These are phyloP conservation scores for Picocystis sp. DNA, from an alignment of 163 green algal genomes.

Conservation along the genomic window DNA sequence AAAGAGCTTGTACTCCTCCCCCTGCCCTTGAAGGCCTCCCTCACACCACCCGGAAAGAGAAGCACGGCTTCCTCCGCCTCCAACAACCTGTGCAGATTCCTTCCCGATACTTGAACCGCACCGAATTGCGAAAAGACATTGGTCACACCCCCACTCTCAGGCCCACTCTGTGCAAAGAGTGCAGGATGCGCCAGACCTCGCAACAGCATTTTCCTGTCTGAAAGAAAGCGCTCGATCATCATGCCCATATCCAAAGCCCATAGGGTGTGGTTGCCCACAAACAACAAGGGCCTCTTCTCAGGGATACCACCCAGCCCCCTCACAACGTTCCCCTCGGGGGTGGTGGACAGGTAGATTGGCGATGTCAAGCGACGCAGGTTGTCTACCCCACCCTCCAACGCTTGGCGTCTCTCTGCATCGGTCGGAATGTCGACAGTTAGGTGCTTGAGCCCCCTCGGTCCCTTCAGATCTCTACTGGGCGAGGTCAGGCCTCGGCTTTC, in stretches of 20 bases:
- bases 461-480: background rate
- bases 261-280: conserved; percentile 79
- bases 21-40: conserved; percentile 61
- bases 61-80: conserved; percentile 27
- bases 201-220: conserved; percentile 39
- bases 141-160: conserved; percentile 15
- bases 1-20: conserved; percentile 78
- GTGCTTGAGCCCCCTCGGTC: background rate
- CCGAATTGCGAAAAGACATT: conserved; percentile 62
- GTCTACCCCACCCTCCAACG: too few species aligned
- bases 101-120: conserved; percentile 48
- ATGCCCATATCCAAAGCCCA: conserved; percentile 48
- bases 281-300: conserved; percentile 37
- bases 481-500: background rate
- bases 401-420: too few species aligned
- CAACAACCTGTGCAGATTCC: conserved; percentile 39
- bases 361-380: conserved; percentile 2
- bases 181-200: conserved; percentile 72
- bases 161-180: conserved; percentile 24
- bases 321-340: conserved; percentile 11
- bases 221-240: conserved; percentile 49
- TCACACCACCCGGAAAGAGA: conserved; percentile 70
- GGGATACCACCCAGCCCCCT: conserved; percentile 35
- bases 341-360: conserved; percentile 14
- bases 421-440: background rate